A percentile compares a stretch with the other conserved stretches of the same genome.
phyloP scores from a whole-genome alignment of 2,329 filamentous ascomycete genomes.

The Talaromyces sp. region DNA sequence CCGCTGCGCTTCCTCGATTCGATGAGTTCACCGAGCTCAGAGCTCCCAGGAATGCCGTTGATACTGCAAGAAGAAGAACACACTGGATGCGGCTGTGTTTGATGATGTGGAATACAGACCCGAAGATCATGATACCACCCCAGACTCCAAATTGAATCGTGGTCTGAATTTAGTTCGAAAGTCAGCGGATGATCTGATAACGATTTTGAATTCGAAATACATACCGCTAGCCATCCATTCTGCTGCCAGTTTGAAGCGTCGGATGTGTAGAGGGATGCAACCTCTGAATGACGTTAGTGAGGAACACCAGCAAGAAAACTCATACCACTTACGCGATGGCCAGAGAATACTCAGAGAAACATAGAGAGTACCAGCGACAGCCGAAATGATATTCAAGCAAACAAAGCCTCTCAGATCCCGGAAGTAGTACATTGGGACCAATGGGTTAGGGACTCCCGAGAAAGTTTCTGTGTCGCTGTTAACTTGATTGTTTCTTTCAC shows the following conservation, averaged over 20 bases:
- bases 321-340: slow-evolving; percentile 16
- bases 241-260: slow-evolving; percentile 9
- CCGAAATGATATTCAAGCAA: slow-evolving; percentile 22
- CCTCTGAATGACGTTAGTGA: slow-evolving; percentile 8
- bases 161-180: no score
- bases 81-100: neutral
- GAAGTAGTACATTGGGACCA: slow-evolving; percentile 29
- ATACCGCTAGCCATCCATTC: slow-evolving; percentile 22
- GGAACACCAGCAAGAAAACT: no score
- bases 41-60: slow-evolving; percentile 1
- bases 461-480: neutral
- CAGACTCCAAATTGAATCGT: slow-evolving; percentile 20
- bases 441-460: slow-evolving; percentile 17
- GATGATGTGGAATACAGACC: slow-evolving; percentile 5
- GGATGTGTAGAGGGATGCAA: slow-evolving; percentile 20
- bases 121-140: slow-evolving; percentile 25
- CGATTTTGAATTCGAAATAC: no score
- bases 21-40: neutral
- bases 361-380: slow-evolving; percentile 22
- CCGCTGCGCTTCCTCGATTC: neutral
- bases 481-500: no score
- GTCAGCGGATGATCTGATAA: no score
- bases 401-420: slow-evolving; percentile 27
- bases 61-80: neutral
- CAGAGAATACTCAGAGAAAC: slow-evolving; percentile 26